These are phyloP conservation scores for Emydomyces testavorans DNA, from an alignment of 2,329 filamentous ascomycete species.

Conservation along the genomic window DNA sequence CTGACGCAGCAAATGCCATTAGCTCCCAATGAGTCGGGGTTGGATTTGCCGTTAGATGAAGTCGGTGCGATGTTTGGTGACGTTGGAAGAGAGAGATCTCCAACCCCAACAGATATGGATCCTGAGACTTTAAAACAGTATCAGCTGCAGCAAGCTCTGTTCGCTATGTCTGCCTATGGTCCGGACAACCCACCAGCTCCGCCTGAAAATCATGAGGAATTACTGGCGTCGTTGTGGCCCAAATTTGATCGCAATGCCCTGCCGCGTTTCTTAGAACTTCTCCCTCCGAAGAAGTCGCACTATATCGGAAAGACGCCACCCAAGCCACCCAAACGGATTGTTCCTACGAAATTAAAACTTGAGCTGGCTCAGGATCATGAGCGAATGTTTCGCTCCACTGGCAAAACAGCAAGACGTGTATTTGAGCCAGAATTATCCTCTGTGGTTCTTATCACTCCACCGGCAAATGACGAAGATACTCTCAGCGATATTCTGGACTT, in stretches of 20 bases:
- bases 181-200: conserved; percentile 56
- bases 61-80: conserved; percentile 9
- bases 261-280: conserved; percentile 68
- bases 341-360: conserved; percentile 77
- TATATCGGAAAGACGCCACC: conserved; percentile 67
- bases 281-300: conserved; percentile 67
- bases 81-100: conserved; percentile 22
- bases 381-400: conserved; percentile 67
- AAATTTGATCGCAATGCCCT: conserved; percentile 63
- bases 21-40: background rate
- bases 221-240: conserved; percentile 70
- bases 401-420: conserved; percentile 44
- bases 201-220: conserved; percentile 60
- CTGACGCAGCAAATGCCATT: background rate
- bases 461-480: conserved; percentile 40
- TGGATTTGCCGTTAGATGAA: conserved; percentile 2
- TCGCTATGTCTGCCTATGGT: conserved; percentile 36
- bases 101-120: conserved; percentile 32
- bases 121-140: conserved; percentile 33
- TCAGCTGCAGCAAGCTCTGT: conserved; percentile 38
- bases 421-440: conserved; percentile 46
- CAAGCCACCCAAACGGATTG: conserved; percentile 69
- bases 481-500: conserved; percentile 38
- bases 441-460: conserved; percentile 38
- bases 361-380: conserved; percentile 81